Conservation (phyloP, 371 early-diverging fungal genomes). For the Catenaria anguillulae region DNA sequence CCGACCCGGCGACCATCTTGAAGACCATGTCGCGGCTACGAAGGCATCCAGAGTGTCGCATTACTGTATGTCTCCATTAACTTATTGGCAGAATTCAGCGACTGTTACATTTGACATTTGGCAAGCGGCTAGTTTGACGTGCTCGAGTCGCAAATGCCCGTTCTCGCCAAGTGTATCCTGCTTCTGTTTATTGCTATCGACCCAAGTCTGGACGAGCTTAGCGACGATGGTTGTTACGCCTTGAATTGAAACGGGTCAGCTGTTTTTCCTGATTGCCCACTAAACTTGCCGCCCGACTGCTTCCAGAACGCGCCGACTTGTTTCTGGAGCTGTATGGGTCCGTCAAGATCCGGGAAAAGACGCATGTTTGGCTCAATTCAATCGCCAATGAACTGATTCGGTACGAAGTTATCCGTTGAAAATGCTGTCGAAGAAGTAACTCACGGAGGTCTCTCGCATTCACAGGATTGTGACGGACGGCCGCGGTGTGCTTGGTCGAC, state of each 20-base stretch:
- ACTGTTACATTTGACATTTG: not conserved
- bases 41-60: conserved; percentile 8
- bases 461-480: conserved; percentile 21
- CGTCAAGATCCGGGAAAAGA: conserved; percentile 20
- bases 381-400: conserved; percentile 15
- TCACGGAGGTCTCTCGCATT: not conserved
- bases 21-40: conserved; percentile 18
- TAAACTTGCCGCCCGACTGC: not conserved
- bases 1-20: conserved; percentile 23
- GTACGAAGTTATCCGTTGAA: conserved; percentile 10
- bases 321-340: conserved; percentile 32
- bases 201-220: not conserved
- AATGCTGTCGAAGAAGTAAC: not conserved
- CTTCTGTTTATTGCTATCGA: conserved; percentile 19
- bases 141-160: conserved; percentile 23
- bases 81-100: too few species aligned
- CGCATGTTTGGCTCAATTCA: conserved; percentile 13
- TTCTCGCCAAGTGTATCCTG: conserved; percentile 22
- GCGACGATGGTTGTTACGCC: not conserved
- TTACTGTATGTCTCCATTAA: not conserved
- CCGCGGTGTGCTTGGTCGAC: conserved; percentile 11
- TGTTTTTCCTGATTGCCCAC: not conserved
- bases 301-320: conserved; percentile 22
- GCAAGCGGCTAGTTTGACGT: conserved; percentile 22
- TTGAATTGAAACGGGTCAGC: too few species aligned